Evolutionary conservation across 495 filamentous ascomycete species (phyloP).

Genomic region (Tuber aestivum): DNA sequence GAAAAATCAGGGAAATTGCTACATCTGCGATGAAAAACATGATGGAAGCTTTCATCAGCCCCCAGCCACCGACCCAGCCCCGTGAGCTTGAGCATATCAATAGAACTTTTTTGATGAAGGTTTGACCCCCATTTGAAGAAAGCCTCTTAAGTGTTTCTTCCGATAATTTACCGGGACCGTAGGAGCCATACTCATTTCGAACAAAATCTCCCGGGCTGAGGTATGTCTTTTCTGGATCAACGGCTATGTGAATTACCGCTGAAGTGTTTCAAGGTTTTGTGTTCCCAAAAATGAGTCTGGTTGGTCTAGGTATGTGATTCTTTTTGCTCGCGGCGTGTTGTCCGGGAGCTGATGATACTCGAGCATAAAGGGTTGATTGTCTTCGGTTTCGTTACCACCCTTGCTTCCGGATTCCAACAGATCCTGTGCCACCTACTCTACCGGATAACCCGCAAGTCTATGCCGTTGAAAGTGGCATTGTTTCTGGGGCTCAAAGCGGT

Average conservation of each 20-base stretch:
- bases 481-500: conserved; percentile 74
- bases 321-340: background rate
- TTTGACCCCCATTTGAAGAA: background rate
- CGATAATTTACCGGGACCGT: conserved; percentile 14
- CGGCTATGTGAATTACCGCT: conserved; percentile 9
- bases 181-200: conserved; percentile 38
- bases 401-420: conserved; percentile 77
- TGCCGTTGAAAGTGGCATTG: conserved; percentile 74
- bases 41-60: conserved; percentile 38
- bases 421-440: conserved; percentile 52
- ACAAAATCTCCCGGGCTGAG: conserved; percentile 36
- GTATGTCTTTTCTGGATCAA: conserved; percentile 11
- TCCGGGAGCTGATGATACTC: conserved; percentile 15
- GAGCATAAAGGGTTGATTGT: conserved; percentile 54
- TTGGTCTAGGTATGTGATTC: conserved; percentile 31
- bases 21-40: conserved; percentile 34
- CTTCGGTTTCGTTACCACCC: conserved; percentile 86
- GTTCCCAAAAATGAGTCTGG: conserved; percentile 34
- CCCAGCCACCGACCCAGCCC: conserved; percentile 28
- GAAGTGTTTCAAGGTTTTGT: conserved; percentile 24
- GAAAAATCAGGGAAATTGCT: conserved; percentile 33
- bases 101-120: conserved; percentile 36
- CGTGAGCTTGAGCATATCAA: conserved; percentile 32
- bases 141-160: conserved; percentile 2
- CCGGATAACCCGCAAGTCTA: conserved; percentile 83